Evolutionary conservation across 371 early-diverging fungal genomes (phyloP).

Genomic region (Parasitella parasitica): DNA sequence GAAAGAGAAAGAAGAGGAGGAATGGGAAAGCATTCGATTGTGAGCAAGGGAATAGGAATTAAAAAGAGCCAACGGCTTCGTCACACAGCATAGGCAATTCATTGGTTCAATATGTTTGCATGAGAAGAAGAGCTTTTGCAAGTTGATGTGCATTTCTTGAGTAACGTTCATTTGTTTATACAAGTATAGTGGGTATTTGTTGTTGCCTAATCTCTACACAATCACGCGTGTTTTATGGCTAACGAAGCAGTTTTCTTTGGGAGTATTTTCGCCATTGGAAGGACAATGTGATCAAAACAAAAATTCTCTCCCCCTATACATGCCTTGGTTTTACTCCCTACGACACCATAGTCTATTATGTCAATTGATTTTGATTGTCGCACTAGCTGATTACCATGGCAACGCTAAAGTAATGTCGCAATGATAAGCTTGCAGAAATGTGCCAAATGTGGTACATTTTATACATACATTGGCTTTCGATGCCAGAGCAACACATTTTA

Average conservation of each 20-base stretch:
- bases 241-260: not conserved
- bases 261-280: no score
- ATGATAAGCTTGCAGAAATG: no score
- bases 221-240: not conserved
- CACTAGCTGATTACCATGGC: not conserved
- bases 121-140: slow-evolving; percentile 5
- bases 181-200: not conserved
- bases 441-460: no score
- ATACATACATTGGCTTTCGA: no score
- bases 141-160: slow-evolving; percentile 6
- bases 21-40: not conserved
- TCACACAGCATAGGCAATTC: slow-evolving; percentile 3
- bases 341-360: not conserved
- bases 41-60: not conserved
- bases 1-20: not conserved
- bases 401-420: no score
- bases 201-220: not conserved
- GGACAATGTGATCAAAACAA: not conserved
- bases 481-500: no score
- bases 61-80: not conserved
- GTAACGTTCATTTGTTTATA: not conserved
- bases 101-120: slow-evolving; percentile 24
- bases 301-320: not conserved
- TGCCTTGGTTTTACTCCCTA: not conserved
- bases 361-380: not conserved